Evolutionary conservation across 1,139 yeast genomes (phyloP).

Genomic region (Kazachstania sp.): DNA sequence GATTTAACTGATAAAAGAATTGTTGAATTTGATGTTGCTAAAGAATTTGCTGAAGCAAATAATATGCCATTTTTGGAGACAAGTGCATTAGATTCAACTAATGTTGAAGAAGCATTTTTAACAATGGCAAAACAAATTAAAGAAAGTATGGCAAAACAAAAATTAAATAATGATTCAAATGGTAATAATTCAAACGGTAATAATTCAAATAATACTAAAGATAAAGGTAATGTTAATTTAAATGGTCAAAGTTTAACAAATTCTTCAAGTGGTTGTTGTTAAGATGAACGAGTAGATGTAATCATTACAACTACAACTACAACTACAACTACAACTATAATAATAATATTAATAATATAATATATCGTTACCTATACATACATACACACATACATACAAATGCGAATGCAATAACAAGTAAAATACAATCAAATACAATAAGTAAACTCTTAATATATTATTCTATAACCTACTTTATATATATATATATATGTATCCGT

Average conservation of each 20-base stretch:
- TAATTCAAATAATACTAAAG: conserved; percentile 32
- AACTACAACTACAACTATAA: not conserved
- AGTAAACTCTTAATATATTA: no score
- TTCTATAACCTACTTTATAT: no score
- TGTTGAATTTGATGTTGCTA: conserved; percentile 92
- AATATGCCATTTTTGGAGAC: conserved; percentile 96
- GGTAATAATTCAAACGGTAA: conserved; percentile 32
- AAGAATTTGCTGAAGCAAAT: conserved; percentile 94
- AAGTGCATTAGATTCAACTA: conserved; percentile 88
- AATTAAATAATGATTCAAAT: conserved; percentile 37
- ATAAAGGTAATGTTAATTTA: conserved; percentile 72
- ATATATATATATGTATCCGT: no score
- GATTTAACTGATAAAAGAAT: conserved; percentile 91
- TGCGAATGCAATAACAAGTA: no score
- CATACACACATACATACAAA: no score
- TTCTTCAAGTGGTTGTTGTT: conserved; percentile 69
- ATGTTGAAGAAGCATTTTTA: conserved; percentile 96
- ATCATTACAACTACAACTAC: no score
- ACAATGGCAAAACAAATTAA: conserved; percentile 99
- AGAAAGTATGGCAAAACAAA: conserved; percentile 78
- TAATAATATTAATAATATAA: not conserved
- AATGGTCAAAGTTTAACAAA: conserved; percentile 80
- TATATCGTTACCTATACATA: no score
- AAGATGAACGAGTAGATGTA: conserved; percentile 3
- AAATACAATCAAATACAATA: no score